A percentile compares a stretch with the other conserved stretches of the same genome.
Conservation (phyloP, 208 protist genomes). For the Leishmania guyanensis region DNA sequence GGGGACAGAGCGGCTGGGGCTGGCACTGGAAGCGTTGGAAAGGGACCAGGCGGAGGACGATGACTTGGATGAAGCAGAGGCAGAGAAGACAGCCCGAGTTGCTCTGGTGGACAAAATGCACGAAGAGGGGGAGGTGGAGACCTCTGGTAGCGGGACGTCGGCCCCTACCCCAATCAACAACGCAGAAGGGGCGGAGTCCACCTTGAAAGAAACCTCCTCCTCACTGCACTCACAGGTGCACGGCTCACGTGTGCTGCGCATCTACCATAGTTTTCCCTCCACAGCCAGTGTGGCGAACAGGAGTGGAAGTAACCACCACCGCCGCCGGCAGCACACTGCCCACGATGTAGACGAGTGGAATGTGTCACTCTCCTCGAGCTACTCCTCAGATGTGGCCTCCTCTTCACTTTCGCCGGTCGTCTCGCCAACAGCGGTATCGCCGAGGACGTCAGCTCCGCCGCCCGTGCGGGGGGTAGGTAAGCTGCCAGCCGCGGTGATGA, state of each 20-base stretch:
- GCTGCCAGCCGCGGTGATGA: not conserved
- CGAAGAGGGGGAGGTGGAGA: not conserved
- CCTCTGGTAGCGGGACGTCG: not conserved
- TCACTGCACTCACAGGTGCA: slow-evolving; percentile 13
- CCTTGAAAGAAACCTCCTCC: not conserved
- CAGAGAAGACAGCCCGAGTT: not conserved
- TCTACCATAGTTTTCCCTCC: slow-evolving; percentile 32
- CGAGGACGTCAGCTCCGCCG: not conserved
- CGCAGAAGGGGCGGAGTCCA: not conserved
- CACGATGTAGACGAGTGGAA: slow-evolving; percentile 28
- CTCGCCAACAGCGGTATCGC: not conserved
- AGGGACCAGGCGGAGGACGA: slow-evolving; percentile 23
- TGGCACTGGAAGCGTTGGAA: slow-evolving; percentile 42
- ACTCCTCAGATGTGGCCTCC: not conserved
- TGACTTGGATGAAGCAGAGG: slow-evolving; percentile 15
- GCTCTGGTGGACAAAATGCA: not conserved
- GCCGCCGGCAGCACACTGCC: slow-evolving; percentile 7
- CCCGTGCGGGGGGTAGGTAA: not conserved
- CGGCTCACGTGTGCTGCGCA: slow-evolving; percentile 26
- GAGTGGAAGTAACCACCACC: not conserved
- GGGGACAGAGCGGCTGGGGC: slow-evolving; percentile 40
- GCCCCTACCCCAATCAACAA: slow-evolving; percentile 11
- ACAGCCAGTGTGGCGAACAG: not conserved
- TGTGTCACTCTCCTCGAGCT: slow-evolving; percentile 20
- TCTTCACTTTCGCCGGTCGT: not conserved